Evolutionary conservation across 176 grass and related monocot species (phyloP), one percentile per base, ranked within the genome.

Genomic region (Leersia perrieri): DNA sequence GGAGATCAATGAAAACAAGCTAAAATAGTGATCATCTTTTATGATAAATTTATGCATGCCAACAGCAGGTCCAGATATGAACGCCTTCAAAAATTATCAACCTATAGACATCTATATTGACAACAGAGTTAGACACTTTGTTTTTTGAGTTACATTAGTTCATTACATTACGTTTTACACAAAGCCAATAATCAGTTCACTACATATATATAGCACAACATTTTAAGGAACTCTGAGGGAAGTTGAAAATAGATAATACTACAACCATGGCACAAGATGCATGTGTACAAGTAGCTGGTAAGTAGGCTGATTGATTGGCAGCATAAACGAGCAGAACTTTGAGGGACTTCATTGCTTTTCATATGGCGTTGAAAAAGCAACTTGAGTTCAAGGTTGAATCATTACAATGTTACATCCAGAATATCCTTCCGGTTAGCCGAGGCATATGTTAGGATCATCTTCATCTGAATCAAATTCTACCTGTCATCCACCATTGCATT

Each of bases 381-480:
- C 65, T 72, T 0, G 8, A 53, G 2, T 9, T 85, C 47, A 42
- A 22, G 38, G 10, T 58, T 16, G 15, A 47, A 6, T 25, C 68
- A 40, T 73, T 29, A 22, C 22, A 55, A 57, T 61, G 9, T 11
- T 68, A 29, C 15, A 58, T 66, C 65, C 15, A 61, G 18, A 85
- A 72, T 61, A 27, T 62, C 80, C 58, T 41, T 62, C 13, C 3
- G 27, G 53, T 40, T 72, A 94, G 27, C 9, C 7, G 20, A 94
- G 80, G 73, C 76, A 80, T 63, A 73, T 40, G 55, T 92, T 95
- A 71, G 92, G 92, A 85, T 87, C 92, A 44, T 95, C 92, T 76
- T 95, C 89, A 63, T 90, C 87, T 11, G 73, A 92, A 44, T 95
- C 89, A 76, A 95, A 95, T 68, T 95, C 89, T 82, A 92, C 92